Conservation (phyloP, 768 basidiomycete genomes). For the Pleurotus salmoneostramineus region DNA sequence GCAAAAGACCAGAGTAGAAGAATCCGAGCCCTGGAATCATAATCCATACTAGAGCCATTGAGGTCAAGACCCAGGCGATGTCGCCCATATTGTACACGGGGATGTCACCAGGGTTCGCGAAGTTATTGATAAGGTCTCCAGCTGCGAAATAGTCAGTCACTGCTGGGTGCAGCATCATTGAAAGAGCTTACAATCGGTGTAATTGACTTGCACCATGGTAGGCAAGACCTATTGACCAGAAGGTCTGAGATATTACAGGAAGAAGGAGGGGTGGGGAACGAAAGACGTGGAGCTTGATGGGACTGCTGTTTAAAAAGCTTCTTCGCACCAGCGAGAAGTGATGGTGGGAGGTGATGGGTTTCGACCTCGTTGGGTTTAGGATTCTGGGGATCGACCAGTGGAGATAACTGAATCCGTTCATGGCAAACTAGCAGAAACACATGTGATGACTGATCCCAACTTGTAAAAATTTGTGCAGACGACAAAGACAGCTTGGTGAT, state of each 20-base stretch:
- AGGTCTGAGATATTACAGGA: not conserved
- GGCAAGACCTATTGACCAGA: not conserved
- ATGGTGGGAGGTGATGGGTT: conserved; percentile 2
- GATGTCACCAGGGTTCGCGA: not conserved
- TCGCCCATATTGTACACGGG: conserved; percentile 44
- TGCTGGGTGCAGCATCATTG: not conserved
- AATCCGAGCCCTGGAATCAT: conserved; percentile 86
- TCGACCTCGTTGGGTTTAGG: not conserved
- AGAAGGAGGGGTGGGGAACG: not conserved
- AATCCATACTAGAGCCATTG: conserved; percentile 79
- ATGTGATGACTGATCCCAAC: conserved; percentile 5
- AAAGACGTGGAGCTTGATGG: not conserved
- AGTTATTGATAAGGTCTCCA: conserved; percentile 6
- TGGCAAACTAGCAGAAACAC: not conserved
- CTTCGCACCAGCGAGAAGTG: conserved; percentile 2
- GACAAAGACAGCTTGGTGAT: conserved; percentile 3
- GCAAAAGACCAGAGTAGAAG: conserved; percentile 88
- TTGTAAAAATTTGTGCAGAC: not conserved
- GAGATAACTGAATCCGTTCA: conserved; percentile 2
- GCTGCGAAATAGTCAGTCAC: not conserved
- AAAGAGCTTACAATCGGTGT: not conserved
- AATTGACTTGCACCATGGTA: conserved; percentile 1
- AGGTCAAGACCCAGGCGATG: conserved; percentile 56
- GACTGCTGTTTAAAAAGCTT: not conserved
- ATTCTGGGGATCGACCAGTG: conserved; percentile 4